Evolutionary conservation across 495 filamentous ascomycete genomes (phyloP).

Genomic region (Daldinia vernicosa): DNA sequence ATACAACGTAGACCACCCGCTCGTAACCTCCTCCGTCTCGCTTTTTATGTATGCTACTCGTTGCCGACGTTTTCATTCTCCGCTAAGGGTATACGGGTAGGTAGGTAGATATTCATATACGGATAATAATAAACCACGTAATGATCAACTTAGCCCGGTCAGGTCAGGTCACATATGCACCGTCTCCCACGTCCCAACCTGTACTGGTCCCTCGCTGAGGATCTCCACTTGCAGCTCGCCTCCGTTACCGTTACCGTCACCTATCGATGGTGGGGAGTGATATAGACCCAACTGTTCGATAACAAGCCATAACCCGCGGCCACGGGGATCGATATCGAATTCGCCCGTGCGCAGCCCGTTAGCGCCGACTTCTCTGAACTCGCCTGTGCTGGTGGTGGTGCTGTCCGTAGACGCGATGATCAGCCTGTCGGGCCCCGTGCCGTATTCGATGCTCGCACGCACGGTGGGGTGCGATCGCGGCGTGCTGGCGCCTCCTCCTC

Average conservation of each 20-base stretch:
- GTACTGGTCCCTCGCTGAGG: conserved; percentile 71
- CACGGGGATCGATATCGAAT: conserved; percentile 70
- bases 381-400: conserved; percentile 56
- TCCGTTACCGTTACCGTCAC: conserved; percentile 48
- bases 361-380: conserved; percentile 71
- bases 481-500: conserved; percentile 40
- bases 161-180: conserved; percentile 48
- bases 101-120: conserved; percentile 2
- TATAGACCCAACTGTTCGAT: conserved; percentile 71
- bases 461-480: conserved; percentile 59
- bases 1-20: background rate
- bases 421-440: conserved; percentile 71
- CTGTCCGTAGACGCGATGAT: conserved; percentile 63
- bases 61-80: background rate
- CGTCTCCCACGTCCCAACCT: conserved; percentile 64
- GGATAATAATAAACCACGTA: background rate
- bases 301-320: conserved; percentile 76
- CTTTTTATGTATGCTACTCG: background rate
- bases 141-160: background rate
- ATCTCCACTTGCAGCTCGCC: conserved; percentile 72
- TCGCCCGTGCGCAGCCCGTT: conserved; percentile 73
- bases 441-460: conserved; percentile 70
- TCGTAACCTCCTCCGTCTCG: background rate
- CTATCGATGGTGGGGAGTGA: conserved; percentile 37
- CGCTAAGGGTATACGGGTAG: background rate